phyloP scores from a whole-genome alignment of 768 basidiomycete genomes.

The Termitomyces sp. region DNA sequence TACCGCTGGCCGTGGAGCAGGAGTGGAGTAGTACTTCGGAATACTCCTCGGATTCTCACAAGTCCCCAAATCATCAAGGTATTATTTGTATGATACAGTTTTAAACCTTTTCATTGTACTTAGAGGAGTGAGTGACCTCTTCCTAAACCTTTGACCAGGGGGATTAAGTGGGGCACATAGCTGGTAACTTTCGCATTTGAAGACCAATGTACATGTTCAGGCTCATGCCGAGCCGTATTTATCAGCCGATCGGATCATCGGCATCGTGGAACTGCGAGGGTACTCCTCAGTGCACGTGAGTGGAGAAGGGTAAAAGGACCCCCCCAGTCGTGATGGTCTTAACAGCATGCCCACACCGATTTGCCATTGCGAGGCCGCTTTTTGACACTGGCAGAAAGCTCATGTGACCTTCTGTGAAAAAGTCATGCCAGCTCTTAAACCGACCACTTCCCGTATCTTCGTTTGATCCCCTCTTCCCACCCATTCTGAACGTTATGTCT shows the following conservation, averaged over 20 bases:
- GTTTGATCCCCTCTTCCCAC: neutral
- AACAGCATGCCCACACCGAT: neutral
- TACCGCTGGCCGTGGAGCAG: no score
- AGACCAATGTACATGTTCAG: neutral
- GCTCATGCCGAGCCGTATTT: neutral
- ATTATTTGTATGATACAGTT: neutral
- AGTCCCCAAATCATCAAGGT: neutral
- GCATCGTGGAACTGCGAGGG: neutral
- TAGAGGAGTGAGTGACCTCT: neutral
- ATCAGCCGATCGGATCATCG: neutral
- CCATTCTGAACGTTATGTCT: constrained; percentile 4
- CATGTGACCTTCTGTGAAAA: neutral
- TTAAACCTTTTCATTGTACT: neutral
- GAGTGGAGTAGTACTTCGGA: no score
- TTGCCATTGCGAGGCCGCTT: neutral
- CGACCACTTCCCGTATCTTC: neutral
- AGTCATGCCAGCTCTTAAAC: neutral
- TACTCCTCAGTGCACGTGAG: neutral
- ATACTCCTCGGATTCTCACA: neutral
- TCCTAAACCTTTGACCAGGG: neutral
- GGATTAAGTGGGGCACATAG: neutral
- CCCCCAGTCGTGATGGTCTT: neutral
- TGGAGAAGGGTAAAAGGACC: neutral
- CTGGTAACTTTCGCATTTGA: neutral
- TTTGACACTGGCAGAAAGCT: neutral